Conservation (phyloP, 1,284 basidiomycete genomes). For the Malassezia obtusa region DNA sequence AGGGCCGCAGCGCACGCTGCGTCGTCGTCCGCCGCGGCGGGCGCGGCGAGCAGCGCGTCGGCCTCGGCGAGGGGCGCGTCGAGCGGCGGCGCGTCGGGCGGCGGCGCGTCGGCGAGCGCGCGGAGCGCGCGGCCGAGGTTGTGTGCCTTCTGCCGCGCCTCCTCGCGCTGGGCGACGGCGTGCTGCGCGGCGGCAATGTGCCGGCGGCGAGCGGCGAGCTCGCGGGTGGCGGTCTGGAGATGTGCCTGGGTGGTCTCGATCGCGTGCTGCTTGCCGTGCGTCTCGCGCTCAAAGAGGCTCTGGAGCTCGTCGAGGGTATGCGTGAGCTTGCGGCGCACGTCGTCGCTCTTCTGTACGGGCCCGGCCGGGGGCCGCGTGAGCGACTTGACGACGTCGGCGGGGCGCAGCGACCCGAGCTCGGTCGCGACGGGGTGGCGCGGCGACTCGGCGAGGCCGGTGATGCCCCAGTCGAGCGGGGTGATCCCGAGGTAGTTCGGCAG, state of each 20-base stretch:
- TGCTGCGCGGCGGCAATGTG: constrained; percentile 30
- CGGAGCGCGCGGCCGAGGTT: constrained; percentile 28
- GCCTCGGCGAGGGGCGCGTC: constrained; percentile 38
- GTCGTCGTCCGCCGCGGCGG: constrained; percentile 62
- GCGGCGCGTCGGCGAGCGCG: constrained; percentile 37
- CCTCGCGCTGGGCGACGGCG: constrained; percentile 34
- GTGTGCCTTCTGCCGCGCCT: constrained; percentile 23
- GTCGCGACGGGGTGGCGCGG: constrained; percentile 12
- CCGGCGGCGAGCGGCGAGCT: constrained; percentile 76
- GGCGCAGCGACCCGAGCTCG: constrained; percentile 30
- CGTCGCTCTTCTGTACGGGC: constrained; percentile 72
- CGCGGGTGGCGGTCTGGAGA: constrained; percentile 75
- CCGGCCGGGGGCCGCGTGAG: constrained; percentile 50
- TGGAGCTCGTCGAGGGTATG: constrained; percentile 61
- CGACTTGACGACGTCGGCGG: constrained; percentile 58
- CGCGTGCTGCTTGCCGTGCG: constrained; percentile 73
- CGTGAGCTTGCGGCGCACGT: constrained; percentile 60
- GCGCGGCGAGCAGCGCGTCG: constrained; percentile 62
- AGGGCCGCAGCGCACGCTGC: constrained; percentile 48
- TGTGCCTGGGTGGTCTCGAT: constrained; percentile 76
- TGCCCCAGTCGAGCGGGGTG: constrained; percentile 76
- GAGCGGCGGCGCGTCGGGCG: not conserved
- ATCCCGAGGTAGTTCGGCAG: constrained; percentile 89
- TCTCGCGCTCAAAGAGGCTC: constrained; percentile 70
- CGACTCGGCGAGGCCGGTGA: constrained; percentile 20